Evolutionary conservation across 2,329 filamentous ascomycete species (phyloP).

Genomic region (Acephala macrosclerotiorum): DNA sequence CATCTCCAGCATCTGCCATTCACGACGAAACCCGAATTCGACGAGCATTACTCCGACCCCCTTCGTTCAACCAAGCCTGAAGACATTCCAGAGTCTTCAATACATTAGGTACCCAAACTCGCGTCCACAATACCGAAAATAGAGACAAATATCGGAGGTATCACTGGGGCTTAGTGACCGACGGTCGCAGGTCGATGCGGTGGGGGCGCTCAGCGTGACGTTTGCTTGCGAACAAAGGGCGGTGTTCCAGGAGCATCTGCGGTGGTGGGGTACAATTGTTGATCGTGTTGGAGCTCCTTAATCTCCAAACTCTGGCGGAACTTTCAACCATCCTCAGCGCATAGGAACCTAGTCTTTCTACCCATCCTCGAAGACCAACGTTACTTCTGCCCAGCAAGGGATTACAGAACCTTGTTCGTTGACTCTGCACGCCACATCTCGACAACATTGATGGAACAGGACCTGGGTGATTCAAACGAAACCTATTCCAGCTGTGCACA

Average conservation of each 20-base stretch:
- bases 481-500: background rate
- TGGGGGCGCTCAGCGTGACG: constrained; percentile 38
- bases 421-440: background rate
- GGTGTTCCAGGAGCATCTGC: constrained; percentile 24
- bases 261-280: constrained; percentile 19
- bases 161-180: constrained; percentile 32
- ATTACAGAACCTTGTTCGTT: constrained; percentile 13
- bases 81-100: background rate
- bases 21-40: background rate
- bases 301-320: background rate
- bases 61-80: background rate
- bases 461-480: background rate
- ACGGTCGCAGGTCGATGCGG: constrained; percentile 42
- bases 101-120: constrained; percentile 2
- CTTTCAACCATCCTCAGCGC: background rate
- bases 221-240: constrained; percentile 28
- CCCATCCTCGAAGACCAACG: background rate
- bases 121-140: constrained; percentile 37
- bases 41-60: background rate
- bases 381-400: background rate
- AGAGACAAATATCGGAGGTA: constrained; percentile 46
- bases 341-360: background rate
- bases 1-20: background rate
- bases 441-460: background rate
- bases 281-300: constrained; percentile 1